Conservation (phyloP, 1,139 yeast species). For the Suhomyces atakaporum region DNA sequence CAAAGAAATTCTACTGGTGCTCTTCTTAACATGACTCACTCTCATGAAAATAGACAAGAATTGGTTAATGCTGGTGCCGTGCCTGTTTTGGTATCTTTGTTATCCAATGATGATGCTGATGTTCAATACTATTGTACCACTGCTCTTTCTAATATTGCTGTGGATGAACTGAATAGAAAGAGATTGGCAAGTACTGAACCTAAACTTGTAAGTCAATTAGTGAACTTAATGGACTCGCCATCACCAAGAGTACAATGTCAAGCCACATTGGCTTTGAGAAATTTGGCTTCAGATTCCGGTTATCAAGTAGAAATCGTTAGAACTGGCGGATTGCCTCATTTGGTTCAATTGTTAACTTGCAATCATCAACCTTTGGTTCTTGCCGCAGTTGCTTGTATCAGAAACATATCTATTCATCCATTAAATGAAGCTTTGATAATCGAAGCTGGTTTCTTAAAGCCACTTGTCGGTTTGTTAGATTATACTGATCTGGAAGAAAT, state of each 20-base stretch:
- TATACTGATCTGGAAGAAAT: constrained; percentile 90
- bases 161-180: constrained; percentile 87
- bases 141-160: constrained; percentile 95
- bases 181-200: constrained; percentile 92
- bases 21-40: constrained; percentile 94
- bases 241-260: constrained; percentile 97
- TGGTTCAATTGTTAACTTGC: constrained; percentile 83
- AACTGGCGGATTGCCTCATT: constrained; percentile 92
- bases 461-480: constrained; percentile 82
- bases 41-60: constrained; percentile 94
- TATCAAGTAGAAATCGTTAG: constrained; percentile 95
- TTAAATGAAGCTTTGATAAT: constrained; percentile 92
- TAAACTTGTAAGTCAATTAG: constrained; percentile 85
- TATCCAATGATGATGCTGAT: constrained; percentile 88
- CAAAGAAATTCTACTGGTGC: constrained; percentile 99
- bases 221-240: constrained; percentile 86
- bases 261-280: constrained; percentile 93
- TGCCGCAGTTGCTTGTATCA: constrained; percentile 97
- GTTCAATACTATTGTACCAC: constrained; percentile 98
- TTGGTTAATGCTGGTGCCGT: constrained; percentile 97
- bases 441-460: constrained; percentile 92
- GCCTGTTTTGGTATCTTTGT: constrained; percentile 88
- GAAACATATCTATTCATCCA: constrained; percentile 96
- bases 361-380: constrained; percentile 89
- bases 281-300: constrained; percentile 89